phyloP scores from a whole-genome alignment of 2,329 filamentous ascomycete genomes.

The Aquanectria penicillioides region DNA sequence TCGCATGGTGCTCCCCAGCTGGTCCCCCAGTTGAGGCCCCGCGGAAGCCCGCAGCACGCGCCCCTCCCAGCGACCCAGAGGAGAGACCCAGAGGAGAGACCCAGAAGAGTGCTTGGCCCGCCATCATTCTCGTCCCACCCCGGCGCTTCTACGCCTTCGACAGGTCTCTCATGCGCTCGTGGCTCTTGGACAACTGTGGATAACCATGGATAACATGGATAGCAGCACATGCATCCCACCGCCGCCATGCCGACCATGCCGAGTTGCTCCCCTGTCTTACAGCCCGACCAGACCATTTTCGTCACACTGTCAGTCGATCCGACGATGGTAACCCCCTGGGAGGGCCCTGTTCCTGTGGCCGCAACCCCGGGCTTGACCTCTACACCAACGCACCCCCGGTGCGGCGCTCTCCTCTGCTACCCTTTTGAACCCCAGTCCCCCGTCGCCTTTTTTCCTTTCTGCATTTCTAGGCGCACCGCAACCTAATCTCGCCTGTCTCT shows the following conservation, averaged over 20 bases:
- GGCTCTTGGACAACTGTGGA: too few relatives aligned
- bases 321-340: slow-evolving; percentile 12
- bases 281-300: slow-evolving; percentile 3
- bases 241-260: slow-evolving; percentile 7
- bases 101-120: too few relatives aligned
- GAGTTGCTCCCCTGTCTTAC: neutral
- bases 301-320: slow-evolving; percentile 30
- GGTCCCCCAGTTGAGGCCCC: too few relatives aligned
- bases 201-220: too few relatives aligned
- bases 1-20: too few relatives aligned
- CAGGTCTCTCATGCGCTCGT: too few relatives aligned
- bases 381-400: slow-evolving; percentile 4
- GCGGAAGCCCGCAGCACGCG: too few relatives aligned
- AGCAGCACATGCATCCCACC: too few relatives aligned
- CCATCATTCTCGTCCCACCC: slow-evolving; percentile 8
- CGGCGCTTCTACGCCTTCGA: slow-evolving; percentile 17
- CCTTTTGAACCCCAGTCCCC: slow-evolving; percentile 25
- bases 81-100: neutral
- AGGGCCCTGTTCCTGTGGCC: neutral
- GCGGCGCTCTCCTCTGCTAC: slow-evolving; percentile 4
- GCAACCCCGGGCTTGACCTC: neutral
- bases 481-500: slow-evolving; percentile 25
- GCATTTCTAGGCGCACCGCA: slow-evolving; percentile 23
- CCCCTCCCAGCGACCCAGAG: too few relatives aligned
- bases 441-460: slow-evolving; percentile 10